Evolutionary conservation across 257 asterid genomes (phyloP), one percentile per base, ranked within the genome.

Genomic region (Marsdenia floribunda): DNA sequence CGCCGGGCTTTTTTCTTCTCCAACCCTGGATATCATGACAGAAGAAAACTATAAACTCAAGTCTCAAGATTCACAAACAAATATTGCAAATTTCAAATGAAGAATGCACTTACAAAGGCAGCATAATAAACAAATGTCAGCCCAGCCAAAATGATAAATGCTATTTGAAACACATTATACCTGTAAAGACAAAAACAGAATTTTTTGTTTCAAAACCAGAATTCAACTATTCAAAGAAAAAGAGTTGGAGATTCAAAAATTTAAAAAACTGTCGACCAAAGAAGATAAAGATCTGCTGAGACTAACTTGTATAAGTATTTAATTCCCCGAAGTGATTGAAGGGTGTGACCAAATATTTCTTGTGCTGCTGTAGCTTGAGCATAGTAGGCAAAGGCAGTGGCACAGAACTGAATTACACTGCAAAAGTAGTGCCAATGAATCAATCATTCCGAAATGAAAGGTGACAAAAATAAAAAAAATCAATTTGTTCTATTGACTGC

Each of bases 351-450:
- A 78, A 92, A 95, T 80, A 95, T 95, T 91, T 95, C 99, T 92
- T 95, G 99, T 80, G 99, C 99, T 47, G 99, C 98, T 66, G 99
- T 95, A 46, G 98, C 99, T 83, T 89, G 99, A 66, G 99, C 90
- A 68, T 95, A 95, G 77, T 90, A 95, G 63, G 89, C 99, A 80
- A 95, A 95, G 33, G 99, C 98, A 24, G 98, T 95, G 79, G 99
- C 88, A 71, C 98, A 92, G 84, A 95, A 95, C 88, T 92, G 99
- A 86, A 95, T 95, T 82, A 95, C 99, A 82, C 99, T 92, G 97
- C 89, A 85, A 74, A 9, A 21, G 74, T 72, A 64, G 69, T n/a
- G 68, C 58, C 35, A 50, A 65, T 33, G 3, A 71, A 72, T 77
- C 4, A 38, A 58, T 47, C 68, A 16, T 54, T 9, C 71, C 4